Evolutionary conservation across 495 filamentous ascomycete genomes (phyloP).

Genomic region (Penicillium cataractarum): DNA sequence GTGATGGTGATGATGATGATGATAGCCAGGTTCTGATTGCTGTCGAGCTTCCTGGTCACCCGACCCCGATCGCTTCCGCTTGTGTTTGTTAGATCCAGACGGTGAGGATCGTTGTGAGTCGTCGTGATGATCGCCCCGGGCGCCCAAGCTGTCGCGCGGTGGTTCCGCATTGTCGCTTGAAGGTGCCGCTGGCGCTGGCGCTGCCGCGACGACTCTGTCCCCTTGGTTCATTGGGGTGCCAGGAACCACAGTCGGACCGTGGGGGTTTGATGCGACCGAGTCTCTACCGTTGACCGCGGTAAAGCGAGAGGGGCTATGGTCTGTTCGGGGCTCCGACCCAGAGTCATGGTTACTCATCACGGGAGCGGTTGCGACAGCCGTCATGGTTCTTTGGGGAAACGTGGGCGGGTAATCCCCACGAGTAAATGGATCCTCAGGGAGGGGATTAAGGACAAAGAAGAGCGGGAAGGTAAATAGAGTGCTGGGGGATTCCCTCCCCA

Average conservation of each 20-base stretch:
- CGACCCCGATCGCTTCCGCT: slow-evolving; percentile 49
- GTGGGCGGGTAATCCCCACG: slow-evolving; percentile 11
- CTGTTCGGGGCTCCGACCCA: slow-evolving; percentile 45
- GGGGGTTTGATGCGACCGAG: slow-evolving; percentile 12
- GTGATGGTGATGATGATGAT: background rate
- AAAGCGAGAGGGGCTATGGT: slow-evolving; percentile 54
- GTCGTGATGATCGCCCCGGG: background rate
- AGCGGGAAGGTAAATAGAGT: background rate
- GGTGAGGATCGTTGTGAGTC: slow-evolving; percentile 34
- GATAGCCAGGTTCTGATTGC: slow-evolving; percentile 3
- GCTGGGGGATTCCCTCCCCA: background rate
- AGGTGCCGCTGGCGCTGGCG: background rate
- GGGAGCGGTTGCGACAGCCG: slow-evolving; percentile 45
- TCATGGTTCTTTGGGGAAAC: slow-evolving; percentile 38
- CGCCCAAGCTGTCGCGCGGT: slow-evolving; percentile 1
- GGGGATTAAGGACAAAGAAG: slow-evolving; percentile 1
- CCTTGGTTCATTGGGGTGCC: slow-evolving; percentile 3
- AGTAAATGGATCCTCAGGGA: slow-evolving; percentile 2
- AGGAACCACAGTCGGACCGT: slow-evolving; percentile 1
- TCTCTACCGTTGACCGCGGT: slow-evolving; percentile 58
- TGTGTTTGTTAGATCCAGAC: slow-evolving; percentile 30
- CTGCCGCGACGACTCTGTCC: slow-evolving; percentile 5
- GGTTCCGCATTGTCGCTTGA: slow-evolving; percentile 2
- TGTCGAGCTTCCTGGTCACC: slow-evolving; percentile 29
- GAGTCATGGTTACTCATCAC: slow-evolving; percentile 43